phyloP scores from a whole-genome alignment of 306 rosid genomes.

The Fragaria nilgerrensis region DNA sequence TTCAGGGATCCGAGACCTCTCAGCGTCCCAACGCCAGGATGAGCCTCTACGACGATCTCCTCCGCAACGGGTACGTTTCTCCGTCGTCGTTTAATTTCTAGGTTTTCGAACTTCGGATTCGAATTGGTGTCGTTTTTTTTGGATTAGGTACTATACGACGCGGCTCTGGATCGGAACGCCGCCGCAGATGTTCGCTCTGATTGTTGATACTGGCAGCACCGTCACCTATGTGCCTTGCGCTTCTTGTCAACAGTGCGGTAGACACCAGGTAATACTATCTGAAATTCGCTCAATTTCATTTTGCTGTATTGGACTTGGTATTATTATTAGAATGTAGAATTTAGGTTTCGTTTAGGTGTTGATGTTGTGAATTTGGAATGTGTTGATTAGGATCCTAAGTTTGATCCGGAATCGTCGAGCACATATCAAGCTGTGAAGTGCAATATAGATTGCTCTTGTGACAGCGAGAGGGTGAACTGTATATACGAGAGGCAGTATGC shows the following conservation, averaged over 20 bases:
- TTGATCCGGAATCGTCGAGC: conserved; percentile 69
- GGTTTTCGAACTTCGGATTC: neutral
- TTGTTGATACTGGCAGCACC: conserved; percentile 96
- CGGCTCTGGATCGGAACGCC: conserved; percentile 96
- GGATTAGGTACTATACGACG: conserved; percentile 72
- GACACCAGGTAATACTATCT: conserved; percentile 39
- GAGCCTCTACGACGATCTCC: conserved; percentile 93
- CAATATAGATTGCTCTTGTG: conserved; percentile 72
- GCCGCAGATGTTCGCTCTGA: conserved; percentile 85
- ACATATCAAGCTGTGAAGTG: conserved; percentile 78
- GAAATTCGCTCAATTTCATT: neutral
- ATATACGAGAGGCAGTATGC: conserved; percentile 89
- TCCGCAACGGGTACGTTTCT: conserved; percentile 60
- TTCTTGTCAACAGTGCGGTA: conserved; percentile 77
- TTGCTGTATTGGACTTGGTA: neutral
- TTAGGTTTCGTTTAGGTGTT: neutral
- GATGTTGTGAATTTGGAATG: conserved; percentile 20
- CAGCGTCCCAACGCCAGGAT: conserved; percentile 68
- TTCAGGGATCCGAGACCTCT: conserved; percentile 48
- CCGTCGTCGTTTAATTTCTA: neutral
- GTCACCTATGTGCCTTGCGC: conserved; percentile 96
- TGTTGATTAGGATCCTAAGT: conserved; percentile 69
- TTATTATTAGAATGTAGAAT: neutral
- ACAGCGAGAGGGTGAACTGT: conserved; percentile 54
- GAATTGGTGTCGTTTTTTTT: neutral